These are phyloP conservation scores for Diddensiella santjacobensis DNA, from an alignment of 805 yeast species.

Conservation along the genomic window DNA sequence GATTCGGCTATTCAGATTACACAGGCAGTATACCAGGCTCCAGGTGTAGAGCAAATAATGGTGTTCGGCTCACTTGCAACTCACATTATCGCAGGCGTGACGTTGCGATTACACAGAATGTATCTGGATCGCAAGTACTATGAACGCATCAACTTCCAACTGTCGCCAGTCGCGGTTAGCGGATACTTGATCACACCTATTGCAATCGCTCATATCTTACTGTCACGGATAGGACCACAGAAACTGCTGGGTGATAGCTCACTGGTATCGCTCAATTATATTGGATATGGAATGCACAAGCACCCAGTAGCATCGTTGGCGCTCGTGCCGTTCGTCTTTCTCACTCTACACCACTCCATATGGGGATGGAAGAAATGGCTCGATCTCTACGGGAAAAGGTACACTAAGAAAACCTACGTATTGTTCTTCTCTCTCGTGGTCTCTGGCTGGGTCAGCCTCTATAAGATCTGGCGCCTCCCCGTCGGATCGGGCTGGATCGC, in stretches of 20 bases:
- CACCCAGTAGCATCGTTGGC: conserved; percentile 33
- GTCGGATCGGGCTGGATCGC: conserved; percentile 22
- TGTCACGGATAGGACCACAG: conserved; percentile 48
- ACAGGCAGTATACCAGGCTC: conserved; percentile 55
- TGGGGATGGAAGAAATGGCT: conserved; percentile 51
- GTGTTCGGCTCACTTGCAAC: conserved; percentile 43
- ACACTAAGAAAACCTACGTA: conserved; percentile 6
- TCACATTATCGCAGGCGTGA: conserved; percentile 54
- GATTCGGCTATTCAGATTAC: conserved; percentile 57
- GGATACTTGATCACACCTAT: conserved; percentile 54
- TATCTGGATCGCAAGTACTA: conserved; percentile 29
- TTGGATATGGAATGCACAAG: conserved; percentile 39
- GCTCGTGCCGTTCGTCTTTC: conserved; percentile 35
- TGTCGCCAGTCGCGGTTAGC: conserved; percentile 55
- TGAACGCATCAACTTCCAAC: conserved; percentile 27
- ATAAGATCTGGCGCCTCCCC: conserved; percentile 12
- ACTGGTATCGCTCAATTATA: conserved; percentile 47
- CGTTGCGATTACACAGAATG: conserved; percentile 38
- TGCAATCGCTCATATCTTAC: conserved; percentile 43
- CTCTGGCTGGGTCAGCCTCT: conserved; percentile 10
- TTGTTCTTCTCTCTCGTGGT: conserved; percentile 3
- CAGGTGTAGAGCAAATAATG: conserved; percentile 44
- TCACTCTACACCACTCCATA: conserved; percentile 50
- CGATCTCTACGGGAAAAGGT: conserved; percentile 21
- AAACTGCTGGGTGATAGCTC: conserved; percentile 61